Conservation (phyloP, 2,329 filamentous ascomycete species). For the Phyllachora maydis region DNA sequence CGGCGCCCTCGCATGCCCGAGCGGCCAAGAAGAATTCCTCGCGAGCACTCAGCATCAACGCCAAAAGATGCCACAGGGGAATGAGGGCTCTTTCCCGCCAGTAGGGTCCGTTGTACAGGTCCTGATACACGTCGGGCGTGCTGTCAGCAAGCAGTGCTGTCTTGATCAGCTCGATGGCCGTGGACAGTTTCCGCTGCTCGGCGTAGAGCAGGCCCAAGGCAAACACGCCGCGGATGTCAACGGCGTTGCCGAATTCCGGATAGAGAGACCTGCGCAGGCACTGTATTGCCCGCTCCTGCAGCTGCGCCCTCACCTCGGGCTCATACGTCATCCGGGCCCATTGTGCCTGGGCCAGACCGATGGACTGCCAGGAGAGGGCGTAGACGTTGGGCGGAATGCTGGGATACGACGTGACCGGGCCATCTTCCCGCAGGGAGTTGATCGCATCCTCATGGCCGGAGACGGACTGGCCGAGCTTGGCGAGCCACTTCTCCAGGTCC, state of each 20-base stretch:
- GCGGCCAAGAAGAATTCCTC: slow-evolving; percentile 68
- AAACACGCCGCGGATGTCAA: slow-evolving; percentile 60
- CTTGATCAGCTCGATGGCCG: slow-evolving; percentile 68
- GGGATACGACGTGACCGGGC: slow-evolving; percentile 4
- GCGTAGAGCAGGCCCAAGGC: slow-evolving; percentile 70
- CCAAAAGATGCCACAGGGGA: slow-evolving; percentile 79
- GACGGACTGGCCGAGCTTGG: slow-evolving; percentile 26
- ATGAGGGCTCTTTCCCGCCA: slow-evolving; percentile 48
- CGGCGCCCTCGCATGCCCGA: slow-evolving; percentile 71
- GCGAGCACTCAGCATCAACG: slow-evolving; percentile 65
- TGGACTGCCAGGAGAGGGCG: slow-evolving; percentile 58
- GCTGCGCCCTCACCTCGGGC: slow-evolving; percentile 44
- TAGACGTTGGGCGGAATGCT: slow-evolving; percentile 37
- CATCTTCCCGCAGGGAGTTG: slow-evolving; percentile 5
- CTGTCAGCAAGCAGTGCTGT: slow-evolving; percentile 45
- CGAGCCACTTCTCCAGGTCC: slow-evolving; percentile 56
- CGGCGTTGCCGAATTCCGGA: slow-evolving; percentile 40
- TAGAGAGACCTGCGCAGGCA: slow-evolving; percentile 55
- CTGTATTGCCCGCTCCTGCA: slow-evolving; percentile 59
- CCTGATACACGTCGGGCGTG: slow-evolving; percentile 20
- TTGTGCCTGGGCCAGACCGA: slow-evolving; percentile 69
- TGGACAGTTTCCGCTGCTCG: slow-evolving; percentile 61
- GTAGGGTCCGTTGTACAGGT: slow-evolving; percentile 23
- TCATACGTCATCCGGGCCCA: slow-evolving; percentile 75
- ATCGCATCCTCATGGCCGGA: slow-evolving; percentile 7